Conservation (phyloP, 192 early-diverging fungal genomes). For the Gorgonomyces haynaldii region DNA sequence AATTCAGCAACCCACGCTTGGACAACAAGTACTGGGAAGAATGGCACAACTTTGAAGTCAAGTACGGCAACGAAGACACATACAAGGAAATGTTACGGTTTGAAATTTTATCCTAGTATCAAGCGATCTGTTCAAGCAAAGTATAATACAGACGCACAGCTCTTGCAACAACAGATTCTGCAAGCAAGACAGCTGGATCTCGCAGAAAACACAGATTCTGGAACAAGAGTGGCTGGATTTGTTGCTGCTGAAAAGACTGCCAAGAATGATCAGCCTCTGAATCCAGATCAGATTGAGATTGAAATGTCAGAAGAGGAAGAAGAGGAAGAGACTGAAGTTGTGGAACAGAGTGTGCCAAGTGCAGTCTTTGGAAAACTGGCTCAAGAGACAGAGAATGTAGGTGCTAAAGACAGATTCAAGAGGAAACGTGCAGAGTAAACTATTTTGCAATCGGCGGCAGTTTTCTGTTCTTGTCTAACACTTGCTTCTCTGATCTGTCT, state of each 20-base stretch:
- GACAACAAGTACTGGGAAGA: slow-evolving; percentile 67
- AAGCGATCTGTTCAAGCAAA: slow-evolving; percentile 80
- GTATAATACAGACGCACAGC: slow-evolving; percentile 64
- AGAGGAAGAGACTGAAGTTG: slow-evolving; percentile 23
- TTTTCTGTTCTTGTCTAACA: no score
- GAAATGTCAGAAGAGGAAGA: slow-evolving; percentile 47
- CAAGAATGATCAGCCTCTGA: slow-evolving; percentile 17
- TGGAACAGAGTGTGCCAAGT: slow-evolving; percentile 30
- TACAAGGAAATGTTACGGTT: slow-evolving; percentile 93
- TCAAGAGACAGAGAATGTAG: slow-evolving; percentile 27
- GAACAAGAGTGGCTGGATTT: slow-evolving; percentile 36
- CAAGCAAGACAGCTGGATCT: slow-evolving; percentile 25
- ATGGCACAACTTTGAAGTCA: slow-evolving; percentile 97
- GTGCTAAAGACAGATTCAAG: slow-evolving; percentile 46
- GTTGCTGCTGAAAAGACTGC: slow-evolving; percentile 29
- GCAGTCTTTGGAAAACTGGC: slow-evolving; percentile 42
- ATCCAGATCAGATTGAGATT: slow-evolving; percentile 64
- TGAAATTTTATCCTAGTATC: slow-evolving; percentile 34
- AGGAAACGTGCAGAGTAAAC: slow-evolving; percentile 20
- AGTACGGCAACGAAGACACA: slow-evolving; percentile 94
- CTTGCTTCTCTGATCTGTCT: no score
- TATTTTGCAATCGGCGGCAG: no score
- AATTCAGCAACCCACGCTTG: slow-evolving; percentile 77
- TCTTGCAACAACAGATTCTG: slow-evolving; percentile 47
- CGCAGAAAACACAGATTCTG: slow-evolving; percentile 5